Base-by-base conservation (phyloP, 2,329 filamentous ascomycete genomes). In the Cadophora sp. region DNA sequence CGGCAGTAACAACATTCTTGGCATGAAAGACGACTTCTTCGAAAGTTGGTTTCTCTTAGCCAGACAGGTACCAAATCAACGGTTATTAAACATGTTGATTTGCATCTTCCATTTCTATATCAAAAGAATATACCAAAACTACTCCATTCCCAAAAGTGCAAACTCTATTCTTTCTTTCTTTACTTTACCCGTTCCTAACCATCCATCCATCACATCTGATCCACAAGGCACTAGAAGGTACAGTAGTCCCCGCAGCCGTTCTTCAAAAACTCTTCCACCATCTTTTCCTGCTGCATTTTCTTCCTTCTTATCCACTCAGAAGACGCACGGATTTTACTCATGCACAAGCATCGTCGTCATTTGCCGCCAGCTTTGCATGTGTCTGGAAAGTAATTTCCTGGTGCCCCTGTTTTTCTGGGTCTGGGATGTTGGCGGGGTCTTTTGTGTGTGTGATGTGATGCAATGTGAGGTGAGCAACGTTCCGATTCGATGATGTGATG, bases 231-330 rank as follows among this genome's bases (percentile, higher is more conserved):
- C 51, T 33, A 55, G 51, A 11, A 11, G 24, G 41, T 43, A n/a
- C n/a, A 43, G 11, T 18, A 47, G 14, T 11, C 39, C 56, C 56
- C 56, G 24, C 41, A 43, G 33, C 39, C 39, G 8, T 36, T 48
- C 41, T 60, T 20, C 16, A 48, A 60, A 60, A 33, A 33, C 22
- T 33, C 58, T 47, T 60, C 24, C 41, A 30, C 58, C 6, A 60
- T 60, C 58, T 60, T 60, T 60, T 60, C 41, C 58, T 60, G 5
- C 41, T 48, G 58, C 58, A 48, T 47, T 43, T 43, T 48, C 11
- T 48, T 13, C 20, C n/a, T n/a, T 8, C 20, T 22, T 3, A 59
- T 47, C 56, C 39, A 48, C 41, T 24, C n/a, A 24, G 24, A 24
- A 45, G 4, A 45, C 20, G 3, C 56, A 30, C 27, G 22, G 8